Evolutionary conservation across 177 flowering plant species (phyloP), one percentile per base, ranked within the genome.

Genomic region (Tripterygium wilfordii): DNA sequence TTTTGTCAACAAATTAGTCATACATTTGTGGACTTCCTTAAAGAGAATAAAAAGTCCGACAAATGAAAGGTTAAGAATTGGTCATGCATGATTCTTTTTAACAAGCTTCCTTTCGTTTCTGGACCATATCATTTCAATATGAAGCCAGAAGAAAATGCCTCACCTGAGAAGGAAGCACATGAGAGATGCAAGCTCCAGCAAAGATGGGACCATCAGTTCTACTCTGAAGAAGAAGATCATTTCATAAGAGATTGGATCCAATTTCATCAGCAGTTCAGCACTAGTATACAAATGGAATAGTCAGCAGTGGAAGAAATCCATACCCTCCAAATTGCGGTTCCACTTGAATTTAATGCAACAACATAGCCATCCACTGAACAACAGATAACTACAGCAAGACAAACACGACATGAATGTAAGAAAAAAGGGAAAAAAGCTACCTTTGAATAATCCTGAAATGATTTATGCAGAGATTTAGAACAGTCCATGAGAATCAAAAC

Each of bases 341-440:
- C 98, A 56, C 54, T 54, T 22, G 61, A 41, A 61, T 67, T 62
- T 53, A 92, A 47, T 17, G 76, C 80, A 49, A 79, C 43, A 32
- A 92, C 78, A 48, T 68, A 67, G 10, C 98, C 98, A 70, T 83
- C 76, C 42, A 92, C 98, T 67, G 78, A 75, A 76, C 96, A 83
- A 62, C 95, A 92, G 59, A 92, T 71, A 47, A 92, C 96, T 89
- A 80, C 61, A 61, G 16, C 14, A 36, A 51, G 48, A 23, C 52
- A 42, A 47, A 22, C 25, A 16, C n/a, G n/a, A 12, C 44, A 40
- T 20, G 6, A 6, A 12, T n/a, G 16, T 23, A 25, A 29, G 30
- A 42, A 2, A 19, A 6, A 17, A 7, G n/a, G n/a, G n/a, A n/a
- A n/a, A n/a, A n/a, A n/a, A n/a, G n/a, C n/a, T n/a, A n/a, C n/a